Evolutionary conservation across 371 early-diverging fungal species (phyloP).

Genomic region (Coemansia sp.): DNA sequence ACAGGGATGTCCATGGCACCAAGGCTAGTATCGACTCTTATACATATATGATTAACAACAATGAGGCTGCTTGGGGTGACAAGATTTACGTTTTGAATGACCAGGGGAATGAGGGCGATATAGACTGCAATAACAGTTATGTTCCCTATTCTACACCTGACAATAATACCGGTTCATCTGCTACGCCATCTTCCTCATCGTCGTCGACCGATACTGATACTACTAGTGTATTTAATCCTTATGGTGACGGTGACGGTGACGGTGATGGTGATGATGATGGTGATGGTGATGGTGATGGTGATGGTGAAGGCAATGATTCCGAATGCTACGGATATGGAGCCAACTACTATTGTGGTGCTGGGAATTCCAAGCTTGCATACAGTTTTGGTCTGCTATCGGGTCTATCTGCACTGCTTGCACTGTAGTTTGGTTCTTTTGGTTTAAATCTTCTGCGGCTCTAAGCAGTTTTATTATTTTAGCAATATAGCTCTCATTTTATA

Average conservation of each 20-base stretch:
- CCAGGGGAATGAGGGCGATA: conserved; percentile 5
- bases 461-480: not conserved
- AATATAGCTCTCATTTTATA: too few relatives aligned
- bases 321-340: not conserved
- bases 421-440: not conserved
- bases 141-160: not conserved
- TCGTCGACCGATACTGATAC: not conserved
- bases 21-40: conserved; percentile 25
- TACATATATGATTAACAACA: conserved; percentile 16
- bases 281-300: too few relatives aligned
- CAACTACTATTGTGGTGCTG: conserved; percentile 2
- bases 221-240: not conserved
- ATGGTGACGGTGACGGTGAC: not conserved
- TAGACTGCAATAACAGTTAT: conserved; percentile 22
- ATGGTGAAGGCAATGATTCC: not conserved
- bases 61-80: conserved; percentile 5
- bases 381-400: not conserved
- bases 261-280: too few relatives aligned
- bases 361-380: not conserved
- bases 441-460: not conserved
- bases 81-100: conserved; percentile 16
- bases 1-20: conserved; percentile 24
- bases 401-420: not conserved
- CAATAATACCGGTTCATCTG: not conserved
- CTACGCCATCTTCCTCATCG: not conserved